These are phyloP conservation scores for Musa acuminata DNA, from an alignment of 176 grass and related monocot genomes.

Conservation along the genomic window DNA sequence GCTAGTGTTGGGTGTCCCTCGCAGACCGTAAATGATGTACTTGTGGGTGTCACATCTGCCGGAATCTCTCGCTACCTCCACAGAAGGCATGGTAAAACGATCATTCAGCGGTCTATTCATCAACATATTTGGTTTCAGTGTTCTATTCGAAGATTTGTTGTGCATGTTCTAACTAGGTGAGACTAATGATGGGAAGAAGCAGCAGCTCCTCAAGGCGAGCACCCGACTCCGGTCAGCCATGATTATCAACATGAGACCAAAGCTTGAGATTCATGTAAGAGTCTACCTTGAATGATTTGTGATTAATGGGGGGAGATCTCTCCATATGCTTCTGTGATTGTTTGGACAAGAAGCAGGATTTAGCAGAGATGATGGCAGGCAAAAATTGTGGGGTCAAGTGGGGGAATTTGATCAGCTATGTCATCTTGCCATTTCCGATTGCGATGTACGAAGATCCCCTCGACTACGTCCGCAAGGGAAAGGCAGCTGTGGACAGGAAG, in stretches of 20 bases:
- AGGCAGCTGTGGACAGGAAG: constrained; percentile 4
- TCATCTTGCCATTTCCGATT: constrained; percentile 3
- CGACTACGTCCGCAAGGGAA: constrained; percentile 10
- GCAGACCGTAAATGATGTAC: constrained; percentile 93
- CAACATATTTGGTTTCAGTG: not conserved
- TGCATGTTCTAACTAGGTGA: constrained; percentile 27
- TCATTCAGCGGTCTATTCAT: not conserved
- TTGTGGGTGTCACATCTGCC: constrained; percentile 56
- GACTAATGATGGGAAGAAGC: constrained; percentile 6
- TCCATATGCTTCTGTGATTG: not conserved
- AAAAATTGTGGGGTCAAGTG: constrained; percentile 7
- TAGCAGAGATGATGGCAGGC: constrained; percentile 16
- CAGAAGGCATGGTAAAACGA: constrained; percentile 40
- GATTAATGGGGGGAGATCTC: not conserved
- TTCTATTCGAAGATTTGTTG: not conserved
- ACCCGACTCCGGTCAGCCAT: constrained; percentile 48
- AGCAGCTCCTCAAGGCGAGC: constrained; percentile 16
- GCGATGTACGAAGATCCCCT: not conserved
- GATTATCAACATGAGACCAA: constrained; percentile 67
- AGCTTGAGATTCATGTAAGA: constrained; percentile 66
- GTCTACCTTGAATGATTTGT: not conserved
- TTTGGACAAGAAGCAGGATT: not conserved
- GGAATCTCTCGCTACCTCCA: constrained; percentile 63
- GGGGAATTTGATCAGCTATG: constrained; percentile 15
- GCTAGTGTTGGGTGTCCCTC: not conserved